Conservation (phyloP, 2,329 filamentous ascomycete genomes). For the Talaromyces islandicus region DNA sequence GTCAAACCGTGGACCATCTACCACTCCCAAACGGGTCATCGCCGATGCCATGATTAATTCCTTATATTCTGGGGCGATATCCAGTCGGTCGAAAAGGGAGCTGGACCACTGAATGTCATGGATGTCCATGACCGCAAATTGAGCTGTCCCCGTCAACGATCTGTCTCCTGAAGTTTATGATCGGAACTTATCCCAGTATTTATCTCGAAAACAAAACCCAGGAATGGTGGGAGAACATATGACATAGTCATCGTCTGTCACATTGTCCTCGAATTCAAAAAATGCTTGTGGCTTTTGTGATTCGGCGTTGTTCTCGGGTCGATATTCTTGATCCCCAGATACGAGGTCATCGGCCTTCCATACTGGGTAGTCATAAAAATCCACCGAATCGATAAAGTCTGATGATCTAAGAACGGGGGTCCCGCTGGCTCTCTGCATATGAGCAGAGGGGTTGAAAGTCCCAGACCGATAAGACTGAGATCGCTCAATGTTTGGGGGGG, state of each 20-base stretch:
- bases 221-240: constrained; percentile 17
- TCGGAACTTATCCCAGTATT: constrained; percentile 16
- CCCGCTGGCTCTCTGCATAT: neutral
- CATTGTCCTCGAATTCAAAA: neutral
- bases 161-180: neutral
- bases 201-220: constrained; percentile 12
- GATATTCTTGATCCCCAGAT: neutral
- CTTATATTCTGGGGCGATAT: constrained; percentile 18
- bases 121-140: constrained; percentile 17
- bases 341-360: neutral
- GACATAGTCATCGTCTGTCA: constrained; percentile 14
- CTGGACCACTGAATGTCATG: constrained; percentile 15
- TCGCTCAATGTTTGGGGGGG: neutral
- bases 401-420: neutral
- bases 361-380: neutral
- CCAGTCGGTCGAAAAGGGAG: constrained; percentile 15
- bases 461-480: neutral
- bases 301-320: neutral
- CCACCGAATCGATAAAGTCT: neutral
- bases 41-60: constrained; percentile 16
- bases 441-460: constrained; percentile 2
- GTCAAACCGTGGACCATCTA: constrained; percentile 5
- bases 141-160: neutral
- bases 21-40: constrained; percentile 9
- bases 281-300: neutral